Evolutionary conservation across 345 rosid genomes (phyloP), one percentile per base, ranked within the genome.

Genomic region (Sisymbrium altissimum): DNA sequence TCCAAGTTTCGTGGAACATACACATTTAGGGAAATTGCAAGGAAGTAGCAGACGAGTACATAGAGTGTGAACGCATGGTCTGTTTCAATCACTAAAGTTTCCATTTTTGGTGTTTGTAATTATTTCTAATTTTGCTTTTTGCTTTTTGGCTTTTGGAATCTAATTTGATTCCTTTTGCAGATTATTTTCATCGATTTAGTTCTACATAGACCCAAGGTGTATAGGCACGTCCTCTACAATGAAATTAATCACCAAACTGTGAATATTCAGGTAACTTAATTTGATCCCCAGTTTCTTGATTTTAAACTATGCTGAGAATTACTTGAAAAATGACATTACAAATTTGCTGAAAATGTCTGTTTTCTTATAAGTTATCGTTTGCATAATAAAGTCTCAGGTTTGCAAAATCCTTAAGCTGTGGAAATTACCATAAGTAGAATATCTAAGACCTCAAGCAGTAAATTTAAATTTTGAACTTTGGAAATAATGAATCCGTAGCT

Each of bases 41-140:
- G 79, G 84, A 88, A 35, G 83, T 85, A 58, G 93, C 95, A 4
- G 97, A 90, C 57, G 86, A 85, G 64, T 90, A 92, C 66, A 85
- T 88, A 63, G 97, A 92, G 74, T 92, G 95, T 68, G 98, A 90
- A 78, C 76, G 84, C 79, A 88, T 92, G 93, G 98, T 92, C 67
- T 69, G 71, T 64, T 53, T 56, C 64, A 15, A 1, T 18, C 43
- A 50, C 38, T 25, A 23, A 6, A 40, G 12, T 68, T 76, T 63
- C 80, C 75, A 17, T 63, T 62, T 70, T 69, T 7, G 62, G 54
- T 36, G 41, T 19, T 71, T 21, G 27, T 38, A n/a, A 41, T 75
- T 68, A 43, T 48, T n/a, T n/a, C n/a, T n/a, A n/a, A n/a, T n/a
- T n/a, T n/a, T n/a, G n/a, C n/a, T n/a, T n/a, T n/a, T n/a, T n/a